Evolutionary conservation across 1,284 basidiomycete species (phyloP), one percentile per base, ranked within the genome.

Genomic region (Pseudozyma tsukubaensis): DNA sequence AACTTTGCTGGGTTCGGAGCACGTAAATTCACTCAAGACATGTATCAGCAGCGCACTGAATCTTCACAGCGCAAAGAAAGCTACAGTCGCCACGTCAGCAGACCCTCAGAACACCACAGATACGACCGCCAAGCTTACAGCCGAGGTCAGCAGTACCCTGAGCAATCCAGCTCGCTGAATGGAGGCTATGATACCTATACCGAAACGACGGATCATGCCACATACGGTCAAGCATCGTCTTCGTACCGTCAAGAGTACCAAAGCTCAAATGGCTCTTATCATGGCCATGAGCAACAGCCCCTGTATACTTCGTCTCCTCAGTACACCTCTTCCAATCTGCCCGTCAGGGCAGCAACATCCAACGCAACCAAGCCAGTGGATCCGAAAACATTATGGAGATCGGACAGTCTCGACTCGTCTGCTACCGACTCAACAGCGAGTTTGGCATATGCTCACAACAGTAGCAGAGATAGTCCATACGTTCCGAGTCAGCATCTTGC

Each of bases 1-100:
- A 76, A 76, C 48, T 36, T 72, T n/a, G 73, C 73, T 16, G 73
- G 73, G 18, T 72, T 76, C n/a, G 73, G 73, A 2, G 63, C 63
- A 32, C 57, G 63, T 10, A 60, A 65, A 14, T 76, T 76, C 62
- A 60, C 59, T 55, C 60, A 64, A 47, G 69, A 68, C 50, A 55
- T 65, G 60, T 73, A 62, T 50, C 60, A 60, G 9, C 70, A 52
- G 40, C 32, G 47, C 6, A 19, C 14, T 18, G 19, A 52, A 19
- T 53, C 34, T 11, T n/a, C 48, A n/a, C 43, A 59, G 9, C 19
- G 44, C 49, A 11, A 21, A 1, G 19, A 54, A 10, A 29, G 34
- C 36, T 21, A 24, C 11, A 35, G 42, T 12, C 32, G 37, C 12
- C 35, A 54, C 37, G n/a, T 9, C 3, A 7, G 19, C n/a, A 48